A percentile compares a stretch with the other conserved stretches of the same genome.
phyloP scores from a whole-genome alignment of 2,329 filamentous ascomycete species.

The Aspergillus tubingensis region DNA sequence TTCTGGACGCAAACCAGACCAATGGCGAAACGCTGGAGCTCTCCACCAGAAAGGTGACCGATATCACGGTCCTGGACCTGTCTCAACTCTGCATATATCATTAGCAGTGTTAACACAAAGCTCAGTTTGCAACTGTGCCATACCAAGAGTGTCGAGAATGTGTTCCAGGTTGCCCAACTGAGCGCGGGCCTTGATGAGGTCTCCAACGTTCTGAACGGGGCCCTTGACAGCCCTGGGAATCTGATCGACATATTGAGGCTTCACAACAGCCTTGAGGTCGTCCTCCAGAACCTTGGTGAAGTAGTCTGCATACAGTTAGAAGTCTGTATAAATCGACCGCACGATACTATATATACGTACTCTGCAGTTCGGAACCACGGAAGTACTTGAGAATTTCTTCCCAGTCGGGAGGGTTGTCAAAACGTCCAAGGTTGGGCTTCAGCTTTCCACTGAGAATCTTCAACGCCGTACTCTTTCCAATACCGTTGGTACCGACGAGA shows the following conservation, averaged over 20 bases:
- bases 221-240: constrained; percentile 90
- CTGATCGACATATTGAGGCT: constrained; percentile 99
- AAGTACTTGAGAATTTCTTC: constrained; percentile 99
- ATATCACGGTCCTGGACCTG: constrained; percentile 94
- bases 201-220: constrained; percentile 74
- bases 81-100: constrained; percentile 64
- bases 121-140: background rate
- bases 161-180: constrained; percentile 79
- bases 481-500: constrained; percentile 98
- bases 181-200: constrained; percentile 73
- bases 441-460: constrained; percentile 98
- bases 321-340: background rate
- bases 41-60: constrained; percentile 87
- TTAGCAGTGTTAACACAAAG: constrained; percentile 16
- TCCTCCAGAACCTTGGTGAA: constrained; percentile 98
- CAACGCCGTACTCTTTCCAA: constrained; percentile 98
- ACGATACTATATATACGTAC: constrained; percentile 54
- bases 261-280: constrained; percentile 94
- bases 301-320: constrained; percentile 66
- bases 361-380: constrained; percentile 95
- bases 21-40: constrained; percentile 96
- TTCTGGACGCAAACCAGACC: constrained; percentile 93
- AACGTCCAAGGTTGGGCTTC: constrained; percentile 94
- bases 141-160: constrained; percentile 75
- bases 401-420: constrained; percentile 97